A percentile compares a stretch with the other conserved stretches of the same genome.
phyloP scores from a whole-genome alignment of 441 rosid genomes.

The Manihot esculenta region DNA sequence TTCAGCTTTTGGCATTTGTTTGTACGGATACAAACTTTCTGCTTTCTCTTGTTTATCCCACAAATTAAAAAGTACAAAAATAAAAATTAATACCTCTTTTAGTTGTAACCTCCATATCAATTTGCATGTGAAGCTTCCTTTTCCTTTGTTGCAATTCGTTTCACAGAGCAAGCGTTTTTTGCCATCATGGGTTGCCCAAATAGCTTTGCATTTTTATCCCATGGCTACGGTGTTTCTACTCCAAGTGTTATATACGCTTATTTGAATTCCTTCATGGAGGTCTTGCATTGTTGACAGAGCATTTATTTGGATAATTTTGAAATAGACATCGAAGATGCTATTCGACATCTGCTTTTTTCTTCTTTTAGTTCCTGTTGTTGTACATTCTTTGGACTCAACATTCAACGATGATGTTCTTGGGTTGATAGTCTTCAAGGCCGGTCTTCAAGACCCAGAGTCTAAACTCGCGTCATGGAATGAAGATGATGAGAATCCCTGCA shows the following conservation, averaged over 20 bases:
- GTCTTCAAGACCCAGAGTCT: constrained; percentile 67
- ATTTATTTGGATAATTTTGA: neutral
- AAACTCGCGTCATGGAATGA: constrained; percentile 81
- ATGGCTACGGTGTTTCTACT: neutral
- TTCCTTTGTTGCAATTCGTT: neutral
- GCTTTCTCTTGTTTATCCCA: too few relatives aligned
- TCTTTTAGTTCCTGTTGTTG: constrained; percentile 27
- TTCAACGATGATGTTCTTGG: constrained; percentile 92
- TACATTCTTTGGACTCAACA: constrained; percentile 43
- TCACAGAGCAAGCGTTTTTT: neutral
- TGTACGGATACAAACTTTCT: neutral
- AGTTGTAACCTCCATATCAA: neutral
- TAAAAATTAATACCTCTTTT: neutral
- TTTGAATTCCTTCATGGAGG: constrained; percentile 19
- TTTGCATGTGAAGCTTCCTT: neutral
- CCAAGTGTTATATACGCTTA: neutral
- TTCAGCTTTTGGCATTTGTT: neutral
- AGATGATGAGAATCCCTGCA: constrained; percentile 70
- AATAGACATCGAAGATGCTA: constrained; percentile 3
- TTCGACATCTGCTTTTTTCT: constrained; percentile 30
- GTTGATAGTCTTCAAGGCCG: constrained; percentile 86
- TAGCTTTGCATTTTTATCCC: neutral
- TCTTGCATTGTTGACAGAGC: constrained; percentile 14
- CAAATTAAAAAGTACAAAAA: too few relatives aligned
- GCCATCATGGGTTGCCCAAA: constrained; percentile 15